These are phyloP conservation scores for Elymus sibiricus DNA, from an alignment of 176 grass and related monocot genomes.

Conservation along the genomic window DNA sequence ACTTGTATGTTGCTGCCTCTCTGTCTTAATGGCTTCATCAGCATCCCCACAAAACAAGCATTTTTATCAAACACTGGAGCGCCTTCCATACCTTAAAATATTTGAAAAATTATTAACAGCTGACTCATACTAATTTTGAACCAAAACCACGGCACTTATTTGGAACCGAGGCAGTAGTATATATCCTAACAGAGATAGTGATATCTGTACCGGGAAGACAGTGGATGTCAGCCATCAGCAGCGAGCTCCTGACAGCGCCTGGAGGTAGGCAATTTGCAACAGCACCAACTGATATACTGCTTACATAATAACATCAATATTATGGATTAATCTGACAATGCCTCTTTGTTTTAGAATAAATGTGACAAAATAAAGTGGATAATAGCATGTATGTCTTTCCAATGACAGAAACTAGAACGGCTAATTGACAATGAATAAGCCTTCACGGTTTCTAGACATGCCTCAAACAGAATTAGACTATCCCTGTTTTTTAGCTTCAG, in stretches of 20 bases:
- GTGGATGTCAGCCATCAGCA: constrained; percentile 77
- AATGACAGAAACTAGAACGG: background rate
- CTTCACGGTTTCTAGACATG: background rate
- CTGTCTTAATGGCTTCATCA: constrained; percentile 81
- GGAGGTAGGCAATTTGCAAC: constrained; percentile 82
- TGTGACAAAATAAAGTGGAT: background rate
- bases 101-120: constrained; percentile 34
- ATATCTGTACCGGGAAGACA: constrained; percentile 80
- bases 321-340: constrained; percentile 7
- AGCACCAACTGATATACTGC: constrained; percentile 73
- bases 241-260: constrained; percentile 39
- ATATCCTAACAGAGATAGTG: background rate
- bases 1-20: constrained; percentile 67
- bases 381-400: background rate
- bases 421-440: constrained; percentile 4
- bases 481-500: background rate
- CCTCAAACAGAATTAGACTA: background rate
- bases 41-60: constrained; percentile 64
- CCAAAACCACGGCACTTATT: no score
- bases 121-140: background rate
- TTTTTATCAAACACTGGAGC: constrained; percentile 80
- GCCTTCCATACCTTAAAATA: constrained; percentile 82
- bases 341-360: background rate
- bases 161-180: background rate
- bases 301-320: constrained; percentile 25